Conservation (phyloP, 768 basidiomycete species). For the Pleurotus citrinopileatus region DNA sequence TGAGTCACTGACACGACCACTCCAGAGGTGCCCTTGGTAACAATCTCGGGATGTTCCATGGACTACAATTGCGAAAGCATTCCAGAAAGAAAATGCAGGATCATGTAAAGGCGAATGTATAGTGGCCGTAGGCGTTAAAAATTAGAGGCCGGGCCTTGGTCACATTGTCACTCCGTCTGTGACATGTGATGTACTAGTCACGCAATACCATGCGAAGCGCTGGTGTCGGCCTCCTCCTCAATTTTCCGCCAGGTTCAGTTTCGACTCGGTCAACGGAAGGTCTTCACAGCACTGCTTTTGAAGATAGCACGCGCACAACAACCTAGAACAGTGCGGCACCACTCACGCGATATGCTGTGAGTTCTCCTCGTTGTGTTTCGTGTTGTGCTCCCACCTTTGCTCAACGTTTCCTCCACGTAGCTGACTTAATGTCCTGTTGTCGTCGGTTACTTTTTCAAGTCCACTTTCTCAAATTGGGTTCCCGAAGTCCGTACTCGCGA, state of each 20-base stretch:
- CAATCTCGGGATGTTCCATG: too few species aligned
- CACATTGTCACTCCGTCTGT: background rate
- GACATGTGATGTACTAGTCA: background rate
- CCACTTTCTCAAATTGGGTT: slow-evolving; percentile 31
- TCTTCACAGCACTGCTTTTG: background rate
- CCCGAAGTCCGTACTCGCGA: slow-evolving; percentile 14
- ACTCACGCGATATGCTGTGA: slow-evolving; percentile 55
- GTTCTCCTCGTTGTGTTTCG: too few species aligned
- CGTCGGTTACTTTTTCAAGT: slow-evolving; percentile 53
- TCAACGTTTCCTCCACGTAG: slow-evolving; percentile 19
- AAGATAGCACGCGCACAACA: too few species aligned
- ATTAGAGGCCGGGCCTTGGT: too few species aligned
- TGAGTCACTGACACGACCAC: too few species aligned
- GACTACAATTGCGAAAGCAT: too few species aligned
- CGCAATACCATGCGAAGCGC: background rate
- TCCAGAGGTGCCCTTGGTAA: too few species aligned
- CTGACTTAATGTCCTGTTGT: slow-evolving; percentile 77
- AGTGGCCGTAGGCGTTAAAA: too few species aligned
- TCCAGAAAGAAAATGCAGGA: too few species aligned
- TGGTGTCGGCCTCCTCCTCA: slow-evolving; percentile 5
- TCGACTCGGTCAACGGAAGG: background rate
- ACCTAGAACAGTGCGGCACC: background rate
- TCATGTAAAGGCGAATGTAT: too few species aligned
- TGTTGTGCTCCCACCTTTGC: background rate
- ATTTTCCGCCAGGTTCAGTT: slow-evolving; percentile 4